phyloP scores from a whole-genome alignment of 441 rosid genomes.

The Kokia cookei region DNA sequence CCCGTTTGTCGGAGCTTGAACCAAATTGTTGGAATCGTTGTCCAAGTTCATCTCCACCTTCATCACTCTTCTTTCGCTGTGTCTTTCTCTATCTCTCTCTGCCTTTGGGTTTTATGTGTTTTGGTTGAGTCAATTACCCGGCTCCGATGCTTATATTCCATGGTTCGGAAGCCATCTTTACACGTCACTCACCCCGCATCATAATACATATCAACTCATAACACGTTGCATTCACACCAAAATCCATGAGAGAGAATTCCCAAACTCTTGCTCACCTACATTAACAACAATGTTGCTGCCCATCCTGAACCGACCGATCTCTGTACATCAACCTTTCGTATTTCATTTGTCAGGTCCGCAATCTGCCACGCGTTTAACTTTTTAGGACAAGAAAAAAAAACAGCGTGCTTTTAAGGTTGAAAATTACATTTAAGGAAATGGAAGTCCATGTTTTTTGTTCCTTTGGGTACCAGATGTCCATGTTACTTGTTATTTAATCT shows the following conservation, averaged over 20 bases:
- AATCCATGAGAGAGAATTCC: background rate
- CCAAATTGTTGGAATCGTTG: background rate
- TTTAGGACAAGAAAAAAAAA: background rate
- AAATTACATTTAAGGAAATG: background rate
- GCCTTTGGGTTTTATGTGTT: background rate
- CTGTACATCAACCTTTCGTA: background rate
- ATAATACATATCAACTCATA: conserved; percentile 3
- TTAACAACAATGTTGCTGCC: background rate
- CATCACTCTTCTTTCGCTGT: background rate
- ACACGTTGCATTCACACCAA: conserved; percentile 24
- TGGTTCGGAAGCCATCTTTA: conserved; percentile 6
- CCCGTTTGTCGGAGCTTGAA: conserved; percentile 10
- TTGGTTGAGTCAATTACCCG: background rate
- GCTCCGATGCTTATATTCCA: conserved; percentile 9
- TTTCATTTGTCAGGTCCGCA: background rate
- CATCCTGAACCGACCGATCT: background rate
- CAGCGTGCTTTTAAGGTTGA: background rate
- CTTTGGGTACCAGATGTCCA: too few relatives aligned
- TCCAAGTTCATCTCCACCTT: conserved; percentile 13
- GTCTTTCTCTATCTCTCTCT: background rate
- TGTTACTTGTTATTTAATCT: too few relatives aligned
- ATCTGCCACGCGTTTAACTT: background rate
- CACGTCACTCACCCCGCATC: conserved; percentile 3
- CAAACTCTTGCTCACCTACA: background rate
- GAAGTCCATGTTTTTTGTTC: background rate